A percentile compares a stretch with the other conserved stretches of the same genome.
phyloP scores from a whole-genome alignment of 106 monocot genomes.

The Dendrobium catenatum region DNA sequence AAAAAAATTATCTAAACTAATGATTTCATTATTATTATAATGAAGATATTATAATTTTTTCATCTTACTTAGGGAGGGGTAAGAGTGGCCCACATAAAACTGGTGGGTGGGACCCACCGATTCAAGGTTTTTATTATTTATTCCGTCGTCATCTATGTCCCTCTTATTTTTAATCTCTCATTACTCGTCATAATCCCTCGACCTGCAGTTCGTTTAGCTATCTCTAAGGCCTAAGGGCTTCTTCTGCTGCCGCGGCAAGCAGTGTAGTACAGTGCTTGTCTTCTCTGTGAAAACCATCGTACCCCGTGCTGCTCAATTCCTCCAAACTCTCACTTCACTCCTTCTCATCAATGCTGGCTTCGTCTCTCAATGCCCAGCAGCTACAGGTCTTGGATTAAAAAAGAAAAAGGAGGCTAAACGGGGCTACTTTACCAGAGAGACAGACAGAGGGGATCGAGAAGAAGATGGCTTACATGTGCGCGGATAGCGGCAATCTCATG shows the following conservation, averaged over 20 bases:
- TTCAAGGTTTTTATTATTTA: too few relatives aligned
- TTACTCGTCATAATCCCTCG: too few relatives aligned
- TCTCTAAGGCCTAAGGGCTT: not conserved
- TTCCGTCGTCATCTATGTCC: too few relatives aligned
- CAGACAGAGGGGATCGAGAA: not conserved
- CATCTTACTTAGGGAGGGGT: too few relatives aligned
- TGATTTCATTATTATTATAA: too few relatives aligned
- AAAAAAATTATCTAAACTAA: too few relatives aligned
- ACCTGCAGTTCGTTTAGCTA: too few relatives aligned
- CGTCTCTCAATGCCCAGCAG: not conserved
- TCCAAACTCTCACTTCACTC: not conserved
- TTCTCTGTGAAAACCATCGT: not conserved
- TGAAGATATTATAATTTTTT: too few relatives aligned
- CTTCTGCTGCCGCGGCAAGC: not conserved
- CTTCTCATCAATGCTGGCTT: conserved; percentile 5
- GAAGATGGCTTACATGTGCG: conserved; percentile 81
- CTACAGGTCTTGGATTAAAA: not conserved
- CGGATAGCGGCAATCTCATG: conserved; percentile 96
- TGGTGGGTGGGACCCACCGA: too few relatives aligned
- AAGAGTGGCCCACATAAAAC: too few relatives aligned
- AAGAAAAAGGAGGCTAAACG: not conserved
- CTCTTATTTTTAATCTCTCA: too few relatives aligned
- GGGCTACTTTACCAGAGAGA: not conserved
- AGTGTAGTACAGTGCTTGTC: not conserved
- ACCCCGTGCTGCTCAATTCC: not conserved